phyloP scores from a whole-genome alignment of 352 stramenopile species.

The Phytophthora foliorum region DNA sequence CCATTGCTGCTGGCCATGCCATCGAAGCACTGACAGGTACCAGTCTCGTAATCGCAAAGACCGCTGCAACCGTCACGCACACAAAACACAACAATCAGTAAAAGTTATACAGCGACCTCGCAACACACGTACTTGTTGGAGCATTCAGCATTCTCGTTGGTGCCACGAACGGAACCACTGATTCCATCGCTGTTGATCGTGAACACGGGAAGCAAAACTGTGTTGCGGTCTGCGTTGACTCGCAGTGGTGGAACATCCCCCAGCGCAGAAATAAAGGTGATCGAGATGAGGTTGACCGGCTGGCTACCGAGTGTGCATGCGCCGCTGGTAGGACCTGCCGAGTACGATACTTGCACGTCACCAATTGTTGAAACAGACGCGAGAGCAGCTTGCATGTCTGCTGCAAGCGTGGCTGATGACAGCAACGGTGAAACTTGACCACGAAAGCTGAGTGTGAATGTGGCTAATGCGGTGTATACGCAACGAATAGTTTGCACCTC shows the following conservation, averaged over 20 bases:
- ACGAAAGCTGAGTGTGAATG: slow-evolving; percentile 77
- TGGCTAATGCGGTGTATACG: slow-evolving; percentile 45
- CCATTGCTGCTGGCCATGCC: slow-evolving; percentile 78
- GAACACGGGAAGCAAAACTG: slow-evolving; percentile 55
- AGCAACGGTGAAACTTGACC: slow-evolving; percentile 50
- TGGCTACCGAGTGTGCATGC: slow-evolving; percentile 58
- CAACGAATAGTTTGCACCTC: slow-evolving; percentile 78
- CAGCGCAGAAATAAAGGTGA: slow-evolving; percentile 67
- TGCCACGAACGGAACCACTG: slow-evolving; percentile 59
- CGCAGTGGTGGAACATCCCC: slow-evolving; percentile 67
- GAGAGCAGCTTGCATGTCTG: slow-evolving; percentile 55
- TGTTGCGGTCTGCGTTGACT: slow-evolving; percentile 38
- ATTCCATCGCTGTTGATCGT: slow-evolving; percentile 67
- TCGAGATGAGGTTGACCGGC: slow-evolving; percentile 61
- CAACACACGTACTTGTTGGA: slow-evolving; percentile 72
- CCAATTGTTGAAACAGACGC: slow-evolving; percentile 49
- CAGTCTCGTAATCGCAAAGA: slow-evolving; percentile 64
- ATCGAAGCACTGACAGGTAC: slow-evolving; percentile 71
- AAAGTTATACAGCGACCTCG: not conserved
- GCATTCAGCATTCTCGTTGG: slow-evolving; percentile 76
- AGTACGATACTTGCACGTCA: slow-evolving; percentile 64
- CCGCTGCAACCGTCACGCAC: slow-evolving; percentile 42
- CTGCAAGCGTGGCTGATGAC: slow-evolving; percentile 44
- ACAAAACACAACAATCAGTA: not conserved
- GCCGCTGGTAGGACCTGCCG: slow-evolving; percentile 38